Conservation (phyloP, 495 filamentous ascomycete species). For the Xylaria bambusicola region DNA sequence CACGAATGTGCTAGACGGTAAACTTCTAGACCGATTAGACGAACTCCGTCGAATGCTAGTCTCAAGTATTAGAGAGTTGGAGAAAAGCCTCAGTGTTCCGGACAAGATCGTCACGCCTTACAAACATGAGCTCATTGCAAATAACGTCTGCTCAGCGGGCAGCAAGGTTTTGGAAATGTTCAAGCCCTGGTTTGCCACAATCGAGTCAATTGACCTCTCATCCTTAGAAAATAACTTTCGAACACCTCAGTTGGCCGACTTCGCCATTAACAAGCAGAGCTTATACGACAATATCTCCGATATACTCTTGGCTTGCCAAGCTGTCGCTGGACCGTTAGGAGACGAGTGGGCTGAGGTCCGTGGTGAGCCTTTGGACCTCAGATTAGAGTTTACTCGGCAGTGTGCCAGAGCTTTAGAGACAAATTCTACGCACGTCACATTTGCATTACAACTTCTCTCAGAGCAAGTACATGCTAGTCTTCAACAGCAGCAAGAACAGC, state of each 20-base stretch:
- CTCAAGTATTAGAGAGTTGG: conserved; percentile 77
- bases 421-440: conserved; percentile 81
- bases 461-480: conserved; percentile 65
- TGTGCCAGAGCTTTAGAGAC: conserved; percentile 80
- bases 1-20: conserved; percentile 68
- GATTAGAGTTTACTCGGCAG: conserved; percentile 73
- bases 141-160: conserved; percentile 71
- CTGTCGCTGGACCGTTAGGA: conserved; percentile 80
- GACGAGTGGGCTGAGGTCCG: conserved; percentile 94
- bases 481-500: conserved; percentile 37
- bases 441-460: conserved; percentile 81
- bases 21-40: conserved; percentile 79
- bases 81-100: conserved; percentile 74
- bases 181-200: conserved; percentile 79
- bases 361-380: conserved; percentile 89
- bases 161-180: conserved; percentile 81
- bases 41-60: conserved; percentile 79
- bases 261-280: conserved; percentile 84
- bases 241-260: conserved; percentile 84
- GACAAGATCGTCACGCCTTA: conserved; percentile 74
- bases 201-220: conserved; percentile 86
- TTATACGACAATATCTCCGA: conserved; percentile 92
- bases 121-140: conserved; percentile 71
- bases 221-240: conserved; percentile 72
- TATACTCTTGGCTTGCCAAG: conserved; percentile 81